phyloP scores from a whole-genome alignment of 2,329 filamentous ascomycete genomes.

The Huntiella moniliformis region DNA sequence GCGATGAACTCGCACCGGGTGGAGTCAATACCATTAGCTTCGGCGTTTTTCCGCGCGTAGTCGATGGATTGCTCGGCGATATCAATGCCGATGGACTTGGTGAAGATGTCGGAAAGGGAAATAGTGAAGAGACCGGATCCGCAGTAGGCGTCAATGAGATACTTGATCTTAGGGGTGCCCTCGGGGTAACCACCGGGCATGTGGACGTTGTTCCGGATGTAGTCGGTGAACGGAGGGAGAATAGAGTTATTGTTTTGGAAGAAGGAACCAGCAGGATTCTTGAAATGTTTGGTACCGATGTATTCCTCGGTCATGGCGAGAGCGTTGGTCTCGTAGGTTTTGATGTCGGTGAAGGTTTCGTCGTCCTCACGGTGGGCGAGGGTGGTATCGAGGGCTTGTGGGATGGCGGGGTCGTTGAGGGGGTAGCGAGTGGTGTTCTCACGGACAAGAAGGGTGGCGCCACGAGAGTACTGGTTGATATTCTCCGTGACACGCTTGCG shows the following conservation, averaged over 20 bases:
- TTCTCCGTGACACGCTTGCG: slow-evolving; percentile 55
- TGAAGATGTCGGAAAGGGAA: slow-evolving; percentile 69
- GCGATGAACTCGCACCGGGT: slow-evolving; percentile 68
- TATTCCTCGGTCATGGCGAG: slow-evolving; percentile 76
- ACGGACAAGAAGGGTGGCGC: slow-evolving; percentile 74
- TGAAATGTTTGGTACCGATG: slow-evolving; percentile 66
- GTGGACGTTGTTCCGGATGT: slow-evolving; percentile 65
- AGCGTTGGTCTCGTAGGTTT: slow-evolving; percentile 74
- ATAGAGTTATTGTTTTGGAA: slow-evolving; percentile 99
- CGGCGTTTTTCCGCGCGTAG: slow-evolving; percentile 62
- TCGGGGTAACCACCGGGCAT: slow-evolving; percentile 23
- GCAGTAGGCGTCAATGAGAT: slow-evolving; percentile 94
- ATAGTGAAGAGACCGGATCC: slow-evolving; percentile 95
- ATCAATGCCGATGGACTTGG: slow-evolving; percentile 76
- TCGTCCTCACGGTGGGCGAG: slow-evolving; percentile 30
- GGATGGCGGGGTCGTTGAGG: slow-evolving; percentile 23
- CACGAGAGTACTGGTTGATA: slow-evolving; percentile 52
- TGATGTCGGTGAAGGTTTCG: slow-evolving; percentile 44
- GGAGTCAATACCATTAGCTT: slow-evolving; percentile 48
- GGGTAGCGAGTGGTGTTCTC: slow-evolving; percentile 58
- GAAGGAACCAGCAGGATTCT: slow-evolving; percentile 82
- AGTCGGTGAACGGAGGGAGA: slow-evolving; percentile 66
- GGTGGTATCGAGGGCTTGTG: slow-evolving; percentile 16
- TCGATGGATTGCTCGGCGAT: slow-evolving; percentile 62
- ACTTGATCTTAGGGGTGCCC: slow-evolving; percentile 37